A percentile compares a stretch with the other conserved stretches of the same genome.
These are phyloP conservation scores for Plasmodium berghei DNA, from an alignment of 169 alveolate genomes.

Conservation along the genomic window DNA sequence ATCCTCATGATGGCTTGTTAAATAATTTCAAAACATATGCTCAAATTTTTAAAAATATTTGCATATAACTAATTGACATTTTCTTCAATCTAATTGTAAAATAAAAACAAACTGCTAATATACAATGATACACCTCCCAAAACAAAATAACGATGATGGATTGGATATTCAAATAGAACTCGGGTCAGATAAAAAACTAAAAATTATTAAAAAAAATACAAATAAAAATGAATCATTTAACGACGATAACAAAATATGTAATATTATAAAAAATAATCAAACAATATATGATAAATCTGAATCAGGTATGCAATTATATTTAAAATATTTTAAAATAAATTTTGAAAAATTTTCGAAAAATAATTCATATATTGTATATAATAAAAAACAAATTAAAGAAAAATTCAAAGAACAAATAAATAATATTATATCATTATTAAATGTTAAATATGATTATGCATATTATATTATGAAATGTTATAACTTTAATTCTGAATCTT, in stretches of 20 bases:
- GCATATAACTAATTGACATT: no score
- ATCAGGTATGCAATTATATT: slow-evolving; percentile 37
- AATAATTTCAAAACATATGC: no score
- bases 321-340: slow-evolving; percentile 28
- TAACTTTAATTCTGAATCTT: slow-evolving; percentile 34
- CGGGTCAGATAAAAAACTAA: slow-evolving; percentile 35
- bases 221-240: not conserved
- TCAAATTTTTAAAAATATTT: no score
- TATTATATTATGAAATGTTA: slow-evolving; percentile 35
- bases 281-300: slow-evolving; percentile 5
- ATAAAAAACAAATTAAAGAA: slow-evolving; percentile 12
- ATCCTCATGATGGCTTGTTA: no score
- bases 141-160: not conserved
- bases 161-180: slow-evolving; percentile 33
- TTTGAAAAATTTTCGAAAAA: slow-evolving; percentile 17
- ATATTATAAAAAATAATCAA: not conserved
- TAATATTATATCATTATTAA: slow-evolving; percentile 19
- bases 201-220: slow-evolving; percentile 6
- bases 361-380: slow-evolving; percentile 31
- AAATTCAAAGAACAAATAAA: slow-evolving; percentile 26
- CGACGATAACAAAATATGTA: not conserved
- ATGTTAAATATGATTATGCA: slow-evolving; percentile 41
- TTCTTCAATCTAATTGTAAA: no score
- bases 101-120: no score
- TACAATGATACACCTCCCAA: slow-evolving; percentile 1